Evolutionary conservation across 2,329 filamentous ascomycete genomes (phyloP), one percentile per base, ranked within the genome.

Genomic region (Beauveria rudraprayagi): DNA sequence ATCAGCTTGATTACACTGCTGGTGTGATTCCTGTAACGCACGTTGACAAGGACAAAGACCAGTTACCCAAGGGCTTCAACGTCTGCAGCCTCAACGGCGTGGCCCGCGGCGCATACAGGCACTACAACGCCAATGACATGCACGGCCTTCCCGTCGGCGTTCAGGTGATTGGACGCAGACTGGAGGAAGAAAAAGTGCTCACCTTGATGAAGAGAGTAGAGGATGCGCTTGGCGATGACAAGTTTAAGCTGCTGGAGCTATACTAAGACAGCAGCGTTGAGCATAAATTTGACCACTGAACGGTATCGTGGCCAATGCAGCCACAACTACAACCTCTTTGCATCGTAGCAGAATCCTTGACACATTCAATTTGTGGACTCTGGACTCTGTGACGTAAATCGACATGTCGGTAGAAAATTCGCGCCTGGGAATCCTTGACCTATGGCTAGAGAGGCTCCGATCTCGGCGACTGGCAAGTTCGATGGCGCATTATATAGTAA

Each of bases 141-240:
- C 87, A 91, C 52, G 92, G 92, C 0, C 77, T 97, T 46, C 93
- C 93, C 0, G 91, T 96, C 0, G 92, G 85, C 0, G 86, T 97
- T 8, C 92, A 96, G 73, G 80, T 96, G 26, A 87, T 96, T 0
- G 91, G 91, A 0, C 80, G 88, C 47, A 80, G 91, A 41, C 75
- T 95, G 67, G 87, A 94, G 70, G 92, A 96, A 72, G 91, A 96
- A 76, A 94, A 93, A 77, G 90, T 96, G 0, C 75, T 96, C 55
- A 85, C 87, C 0, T 80, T 88, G 16, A 96, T 96, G 91, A 81
- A 87, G 73, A 81, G 83, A 60, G 80, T 96, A 3, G 91, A 96
- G 73, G 82, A 86, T 63, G 89, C 89, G 0, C 73, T 96, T 24
- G 88, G 80, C 0, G 76, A 81, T 9, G 75, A 82, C 24, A 81